Conservation (phyloP, 306 rosid genomes). For the Cucumis cinereus region DNA sequence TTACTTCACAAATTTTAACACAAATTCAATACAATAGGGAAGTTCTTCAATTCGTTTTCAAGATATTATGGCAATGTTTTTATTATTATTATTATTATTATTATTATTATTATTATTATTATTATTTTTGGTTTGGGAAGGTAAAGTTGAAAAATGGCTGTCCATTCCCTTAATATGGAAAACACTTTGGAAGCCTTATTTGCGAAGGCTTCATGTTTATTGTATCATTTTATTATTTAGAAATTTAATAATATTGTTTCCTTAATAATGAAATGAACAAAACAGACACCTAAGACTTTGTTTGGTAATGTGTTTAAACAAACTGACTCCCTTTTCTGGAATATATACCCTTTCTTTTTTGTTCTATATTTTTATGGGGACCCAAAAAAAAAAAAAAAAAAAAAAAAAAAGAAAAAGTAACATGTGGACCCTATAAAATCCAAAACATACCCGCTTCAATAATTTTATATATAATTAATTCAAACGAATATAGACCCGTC, state of each 20-base stretch:
- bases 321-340: background rate
- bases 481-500: background rate
- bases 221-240: background rate
- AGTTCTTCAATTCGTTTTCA: background rate
- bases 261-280: background rate
- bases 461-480: background rate
- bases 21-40: background rate
- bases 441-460: background rate
- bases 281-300: background rate
- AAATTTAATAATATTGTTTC: background rate
- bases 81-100: too few species aligned
- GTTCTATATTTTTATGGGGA: background rate
- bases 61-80: background rate
- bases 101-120: too few species aligned
- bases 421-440: background rate
- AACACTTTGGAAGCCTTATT: background rate
- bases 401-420: background rate
- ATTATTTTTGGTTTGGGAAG: background rate
- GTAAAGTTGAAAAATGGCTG: background rate
- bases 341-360: background rate
- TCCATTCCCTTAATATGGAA: background rate
- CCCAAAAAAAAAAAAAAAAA: too few species aligned
- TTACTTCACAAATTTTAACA: background rate
- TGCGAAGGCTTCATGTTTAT: background rate
- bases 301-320: background rate